Conservation (phyloP, 768 basidiomycete species). For the Daedaleopsis sinensis region DNA sequence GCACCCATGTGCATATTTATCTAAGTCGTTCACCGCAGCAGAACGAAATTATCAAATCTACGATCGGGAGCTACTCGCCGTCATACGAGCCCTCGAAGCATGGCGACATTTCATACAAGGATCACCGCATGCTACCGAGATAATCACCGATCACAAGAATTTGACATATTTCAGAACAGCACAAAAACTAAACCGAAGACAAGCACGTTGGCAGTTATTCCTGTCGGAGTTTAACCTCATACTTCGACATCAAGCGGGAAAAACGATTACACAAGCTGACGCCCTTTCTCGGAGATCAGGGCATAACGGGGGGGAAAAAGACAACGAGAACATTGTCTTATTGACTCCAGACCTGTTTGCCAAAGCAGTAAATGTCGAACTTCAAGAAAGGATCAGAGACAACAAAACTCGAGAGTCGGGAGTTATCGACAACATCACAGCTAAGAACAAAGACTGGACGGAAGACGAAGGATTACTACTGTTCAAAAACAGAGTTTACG, state of each 20-base stretch:
- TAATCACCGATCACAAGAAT: conserved; percentile 36
- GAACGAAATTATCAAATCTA: conserved; percentile 37
- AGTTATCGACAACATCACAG: conserved; percentile 23
- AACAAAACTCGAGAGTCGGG: not conserved
- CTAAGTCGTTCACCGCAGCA: conserved; percentile 15
- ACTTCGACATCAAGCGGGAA: conserved; percentile 5
- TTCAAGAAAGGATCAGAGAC: not conserved
- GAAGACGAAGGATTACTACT: conserved; percentile 31
- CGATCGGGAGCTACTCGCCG: conserved; percentile 41
- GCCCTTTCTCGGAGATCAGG: conserved; percentile 5
- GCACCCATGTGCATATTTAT: conserved; percentile 18
- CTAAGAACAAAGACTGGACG: conserved; percentile 24
- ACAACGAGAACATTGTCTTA: not conserved
- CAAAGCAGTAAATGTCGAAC: not conserved
- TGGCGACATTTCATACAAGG: conserved; percentile 31
- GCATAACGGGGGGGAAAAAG: not conserved
- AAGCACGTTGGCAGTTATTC: conserved; percentile 33
- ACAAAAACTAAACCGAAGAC: conserved; percentile 31
- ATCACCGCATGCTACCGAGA: conserved; percentile 10
- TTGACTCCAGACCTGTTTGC: not conserved
- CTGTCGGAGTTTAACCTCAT: conserved; percentile 21
- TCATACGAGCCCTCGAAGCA: conserved; percentile 31
- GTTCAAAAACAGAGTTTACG: not conserved
- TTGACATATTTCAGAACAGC: conserved; percentile 29
- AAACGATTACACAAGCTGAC: not conserved